Base-by-base conservation (phyloP, 2,329 filamentous ascomycete species). In the Pezicula radicicola region DNA sequence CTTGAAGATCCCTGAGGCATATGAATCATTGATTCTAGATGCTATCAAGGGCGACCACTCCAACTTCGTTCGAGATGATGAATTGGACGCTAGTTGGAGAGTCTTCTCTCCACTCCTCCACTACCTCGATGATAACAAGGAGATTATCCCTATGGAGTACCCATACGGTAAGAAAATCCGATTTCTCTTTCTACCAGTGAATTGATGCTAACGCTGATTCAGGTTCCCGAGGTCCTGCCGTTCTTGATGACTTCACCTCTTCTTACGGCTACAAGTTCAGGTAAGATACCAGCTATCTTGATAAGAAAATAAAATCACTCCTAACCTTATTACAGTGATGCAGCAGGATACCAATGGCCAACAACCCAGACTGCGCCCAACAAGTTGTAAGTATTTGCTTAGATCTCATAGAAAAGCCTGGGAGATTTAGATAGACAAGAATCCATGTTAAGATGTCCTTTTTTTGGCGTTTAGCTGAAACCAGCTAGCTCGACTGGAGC, bases 91-190 rank as follows among this genome's bases (percentile, higher is more conserved):
- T 54, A 94, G 89, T 76, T 99, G 94, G 94, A 91, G 92, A 72
- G 95, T 99, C 73, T 99, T 99, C 75, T 96, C 91, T 2, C 94
- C 94, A 62, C 86, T 99, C 36, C 81, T 99, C 58, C 93, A 99
- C 79, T 99, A 99, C 75, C 84, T 99, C 12, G 95, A 99, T 60
- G 91, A 97, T 70, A 97, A 97, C 81, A 96, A 96, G 81, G 94
- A 99, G 76, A 97, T 99, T 61, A 89, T 96, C 55, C 94, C 94
- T 25, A 99, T 99, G 94, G 93, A 97, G 69, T 99, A 99, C 76
- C 93, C 95, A 61, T 99, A 99, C 70, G 94, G 94, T 97, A 76
- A 76, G 88, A 72, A 41, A 19, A 45, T 18, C 27, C 16, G 9
- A 16, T 33, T 33, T 5, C 15, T n/a, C 39, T 51, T 45, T 30